Evolutionary conservation across 1,139 yeast genomes (phyloP).

Genomic region (Nakaseomyces sp.): DNA sequence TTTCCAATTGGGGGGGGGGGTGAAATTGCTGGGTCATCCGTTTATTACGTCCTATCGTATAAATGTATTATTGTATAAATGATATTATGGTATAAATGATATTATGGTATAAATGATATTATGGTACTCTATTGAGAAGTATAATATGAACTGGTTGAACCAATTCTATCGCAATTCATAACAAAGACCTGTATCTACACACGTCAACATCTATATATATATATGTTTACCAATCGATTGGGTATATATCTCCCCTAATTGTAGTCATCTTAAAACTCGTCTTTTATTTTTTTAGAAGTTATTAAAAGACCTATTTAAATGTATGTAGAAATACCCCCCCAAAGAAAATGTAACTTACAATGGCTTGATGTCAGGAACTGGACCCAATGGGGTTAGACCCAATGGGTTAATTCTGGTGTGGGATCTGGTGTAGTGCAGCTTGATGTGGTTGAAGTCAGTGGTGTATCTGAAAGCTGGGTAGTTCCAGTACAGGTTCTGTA

Average conservation of each 20-base stretch:
- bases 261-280: not conserved
- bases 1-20: no score
- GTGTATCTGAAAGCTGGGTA: constrained; percentile 66
- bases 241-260: not conserved
- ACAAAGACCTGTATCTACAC: not conserved
- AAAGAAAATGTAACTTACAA: constrained; percentile 12
- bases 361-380: constrained; percentile 62
- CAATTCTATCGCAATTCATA: no score
- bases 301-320: no score
- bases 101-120: not conserved
- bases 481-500: constrained; percentile 80
- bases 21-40: no score
- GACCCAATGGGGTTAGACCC: constrained; percentile 84
- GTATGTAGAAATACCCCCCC: no score
- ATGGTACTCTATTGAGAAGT: no score
- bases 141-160: no score
- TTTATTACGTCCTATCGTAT: no score
- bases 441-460: constrained; percentile 83
- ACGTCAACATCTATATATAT: no score
- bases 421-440: constrained; percentile 72
- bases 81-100: no score
- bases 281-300: not conserved
- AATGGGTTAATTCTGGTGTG: constrained; percentile 74
- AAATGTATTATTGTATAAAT: no score
- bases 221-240: not conserved